phyloP scores from a whole-genome alignment of 2,329 filamentous ascomycete species.

The Gremmenia infestans region DNA sequence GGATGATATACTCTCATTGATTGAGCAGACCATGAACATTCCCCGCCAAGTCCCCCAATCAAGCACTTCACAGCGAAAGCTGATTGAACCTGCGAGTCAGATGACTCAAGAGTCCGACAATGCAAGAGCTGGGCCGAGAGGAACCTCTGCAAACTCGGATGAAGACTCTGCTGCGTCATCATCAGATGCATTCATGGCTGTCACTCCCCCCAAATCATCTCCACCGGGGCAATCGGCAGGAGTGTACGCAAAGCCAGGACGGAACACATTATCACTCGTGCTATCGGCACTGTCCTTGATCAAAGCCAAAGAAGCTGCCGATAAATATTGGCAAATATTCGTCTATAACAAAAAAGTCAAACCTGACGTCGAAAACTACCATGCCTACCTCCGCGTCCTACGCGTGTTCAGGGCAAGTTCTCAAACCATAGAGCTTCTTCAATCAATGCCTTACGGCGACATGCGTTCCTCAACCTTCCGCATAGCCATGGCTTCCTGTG shows the following conservation, averaged over 20 bases:
- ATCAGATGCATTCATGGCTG: constrained; percentile 2
- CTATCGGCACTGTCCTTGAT: constrained; percentile 59
- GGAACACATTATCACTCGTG: constrained; percentile 63
- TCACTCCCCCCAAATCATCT: constrained; percentile 14
- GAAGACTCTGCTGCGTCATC: not conserved
- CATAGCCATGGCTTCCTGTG: constrained; percentile 68
- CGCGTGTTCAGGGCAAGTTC: constrained; percentile 61
- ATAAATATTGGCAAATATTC: constrained; percentile 73
- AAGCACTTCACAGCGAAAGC: constrained; percentile 8
- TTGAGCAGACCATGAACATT: constrained; percentile 80
- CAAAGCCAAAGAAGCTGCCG: constrained; percentile 55
- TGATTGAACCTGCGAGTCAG: constrained; percentile 9
- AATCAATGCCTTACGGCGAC: constrained; percentile 43
- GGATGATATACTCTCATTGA: constrained; percentile 66
- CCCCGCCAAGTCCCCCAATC: constrained; percentile 41
- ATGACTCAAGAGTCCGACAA: not conserved
- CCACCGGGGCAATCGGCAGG: constrained; percentile 6
- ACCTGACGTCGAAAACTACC: constrained; percentile 69
- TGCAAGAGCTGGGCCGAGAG: not conserved
- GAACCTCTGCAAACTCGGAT: not conserved
- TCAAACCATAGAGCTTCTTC: constrained; percentile 55
- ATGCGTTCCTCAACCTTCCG: constrained; percentile 55
- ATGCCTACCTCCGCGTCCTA: constrained; percentile 62
- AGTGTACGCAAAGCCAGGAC: constrained; percentile 41
- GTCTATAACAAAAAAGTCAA: constrained; percentile 55